These are phyloP conservation scores for Aspergillus ochraceoroseus DNA, from an alignment of 2,329 filamentous ascomycete species.

Conservation along the genomic window DNA sequence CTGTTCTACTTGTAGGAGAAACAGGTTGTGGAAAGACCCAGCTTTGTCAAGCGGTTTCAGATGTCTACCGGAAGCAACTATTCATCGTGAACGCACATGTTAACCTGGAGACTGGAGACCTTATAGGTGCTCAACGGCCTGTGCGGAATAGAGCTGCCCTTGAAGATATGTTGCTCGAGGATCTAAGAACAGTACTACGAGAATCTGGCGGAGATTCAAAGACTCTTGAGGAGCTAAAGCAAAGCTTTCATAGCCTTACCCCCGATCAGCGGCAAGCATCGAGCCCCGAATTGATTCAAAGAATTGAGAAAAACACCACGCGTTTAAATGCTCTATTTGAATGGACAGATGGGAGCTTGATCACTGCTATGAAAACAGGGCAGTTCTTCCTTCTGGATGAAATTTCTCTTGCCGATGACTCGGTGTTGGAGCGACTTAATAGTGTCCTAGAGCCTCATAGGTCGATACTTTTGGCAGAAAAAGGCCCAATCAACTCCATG, in stretches of 20 bases:
- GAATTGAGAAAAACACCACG: conserved; percentile 47
- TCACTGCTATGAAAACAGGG: conserved; percentile 86
- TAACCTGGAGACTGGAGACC: conserved; percentile 93
- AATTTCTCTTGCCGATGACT: conserved; percentile 95
- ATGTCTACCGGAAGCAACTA: conserved; percentile 68
- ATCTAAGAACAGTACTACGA: conserved; percentile 50
- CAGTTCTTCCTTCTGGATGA: conserved; percentile 93
- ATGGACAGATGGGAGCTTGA: conserved; percentile 90
- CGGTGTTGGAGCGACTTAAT: conserved; percentile 91
- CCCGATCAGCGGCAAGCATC: conserved; percentile 45
- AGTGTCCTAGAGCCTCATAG: conserved; percentile 88
- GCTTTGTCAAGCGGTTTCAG: conserved; percentile 84
- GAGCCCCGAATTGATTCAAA: conserved; percentile 46
- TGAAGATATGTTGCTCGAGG: conserved; percentile 59
- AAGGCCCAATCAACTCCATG: conserved; percentile 77
- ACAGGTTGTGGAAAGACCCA: conserved; percentile 98
- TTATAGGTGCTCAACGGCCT: conserved; percentile 92
- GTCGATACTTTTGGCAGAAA: conserved; percentile 85
- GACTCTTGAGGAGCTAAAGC: conserved; percentile 54
- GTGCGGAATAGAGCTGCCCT: conserved; percentile 77
- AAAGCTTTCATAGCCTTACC: conserved; percentile 54
- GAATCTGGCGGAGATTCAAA: conserved; percentile 33
- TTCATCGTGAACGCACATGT: conserved; percentile 96
- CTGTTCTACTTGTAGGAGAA: conserved; percentile 89
- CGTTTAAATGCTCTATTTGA: conserved; percentile 85